Conservation (phyloP, 2,329 filamentous ascomycete genomes). For the Tolypocladium ovalisporum region DNA sequence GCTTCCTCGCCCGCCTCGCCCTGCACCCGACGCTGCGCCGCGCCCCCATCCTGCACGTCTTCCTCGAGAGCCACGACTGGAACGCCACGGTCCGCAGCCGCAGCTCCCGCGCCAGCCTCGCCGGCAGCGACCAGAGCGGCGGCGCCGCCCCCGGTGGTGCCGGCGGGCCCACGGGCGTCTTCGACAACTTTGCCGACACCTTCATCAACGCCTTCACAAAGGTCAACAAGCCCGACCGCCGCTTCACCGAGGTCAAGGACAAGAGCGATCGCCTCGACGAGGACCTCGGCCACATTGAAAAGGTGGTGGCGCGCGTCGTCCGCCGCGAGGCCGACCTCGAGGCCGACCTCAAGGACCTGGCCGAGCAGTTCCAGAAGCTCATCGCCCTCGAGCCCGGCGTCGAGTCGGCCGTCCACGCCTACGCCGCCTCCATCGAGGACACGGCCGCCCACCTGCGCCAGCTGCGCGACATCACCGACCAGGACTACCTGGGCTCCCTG, state of each 20-base stretch:
- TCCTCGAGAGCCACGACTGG: conserved; percentile 91
- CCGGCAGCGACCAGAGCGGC: conserved; percentile 31
- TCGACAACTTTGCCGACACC: conserved; percentile 90
- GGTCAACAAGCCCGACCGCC: conserved; percentile 85
- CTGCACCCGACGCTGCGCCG: conserved; percentile 83
- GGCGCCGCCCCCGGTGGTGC: conserved; percentile 15
- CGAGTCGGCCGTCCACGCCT: conserved; percentile 70
- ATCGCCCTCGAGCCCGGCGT: conserved; percentile 82
- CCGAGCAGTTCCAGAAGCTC: conserved; percentile 90
- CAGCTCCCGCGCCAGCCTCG: conserved; percentile 50
- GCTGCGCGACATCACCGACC: conserved; percentile 87
- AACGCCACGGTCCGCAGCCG: conserved; percentile 87
- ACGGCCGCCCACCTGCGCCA: conserved; percentile 65
- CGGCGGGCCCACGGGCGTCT: conserved; percentile 53
- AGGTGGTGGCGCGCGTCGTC: conserved; percentile 85
- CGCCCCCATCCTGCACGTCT: conserved; percentile 71
- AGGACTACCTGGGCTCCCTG: conserved; percentile 86
- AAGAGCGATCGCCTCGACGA: conserved; percentile 90
- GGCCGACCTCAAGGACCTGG: conserved; percentile 77
- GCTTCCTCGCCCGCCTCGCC: conserved; percentile 78
- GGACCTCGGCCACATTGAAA: conserved; percentile 85
- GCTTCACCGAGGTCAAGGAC: conserved; percentile 89
- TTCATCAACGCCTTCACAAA: conserved; percentile 97
- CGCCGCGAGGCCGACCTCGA: conserved; percentile 82
- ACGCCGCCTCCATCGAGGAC: conserved; percentile 77